Conservation (phyloP, 73 alveolate genomes). For the Paramecium pentaurelia region DNA sequence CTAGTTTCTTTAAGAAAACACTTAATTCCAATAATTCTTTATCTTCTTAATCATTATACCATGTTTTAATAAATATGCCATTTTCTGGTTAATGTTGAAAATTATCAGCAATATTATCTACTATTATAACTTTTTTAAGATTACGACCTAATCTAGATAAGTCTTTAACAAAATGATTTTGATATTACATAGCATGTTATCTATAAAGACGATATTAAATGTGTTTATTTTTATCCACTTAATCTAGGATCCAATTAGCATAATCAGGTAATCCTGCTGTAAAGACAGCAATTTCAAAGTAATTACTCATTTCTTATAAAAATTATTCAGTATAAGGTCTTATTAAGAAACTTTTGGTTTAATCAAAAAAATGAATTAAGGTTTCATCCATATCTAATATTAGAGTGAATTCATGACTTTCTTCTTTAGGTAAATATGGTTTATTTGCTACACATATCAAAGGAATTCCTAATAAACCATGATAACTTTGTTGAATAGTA, state of each 20-base stretch:
- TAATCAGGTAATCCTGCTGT: slow-evolving; percentile 98
- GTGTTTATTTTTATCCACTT: slow-evolving; percentile 74
- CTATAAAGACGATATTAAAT: slow-evolving; percentile 86
- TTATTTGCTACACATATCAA: slow-evolving; percentile 40
- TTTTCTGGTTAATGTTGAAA: slow-evolving; percentile 88
- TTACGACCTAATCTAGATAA: slow-evolving; percentile 93
- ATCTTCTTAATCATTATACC: slow-evolving; percentile 91
- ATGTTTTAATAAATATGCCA: slow-evolving; percentile 94
- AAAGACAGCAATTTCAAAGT: slow-evolving; percentile 94
- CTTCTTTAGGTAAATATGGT: slow-evolving; percentile 49
- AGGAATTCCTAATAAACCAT: slow-evolving; percentile 52
- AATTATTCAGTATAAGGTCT: slow-evolving; percentile 91
- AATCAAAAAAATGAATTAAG: slow-evolving; percentile 91
- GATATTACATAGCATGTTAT: slow-evolving; percentile 88
- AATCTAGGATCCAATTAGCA: slow-evolving; percentile 93
- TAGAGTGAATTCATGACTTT: slow-evolving; percentile 69
- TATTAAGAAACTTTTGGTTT: slow-evolving; percentile 85
- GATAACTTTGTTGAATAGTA: slow-evolving; percentile 19
- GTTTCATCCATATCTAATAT: slow-evolving; percentile 98
- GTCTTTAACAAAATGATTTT: slow-evolving; percentile 90
- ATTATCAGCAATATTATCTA: slow-evolving; percentile 96
- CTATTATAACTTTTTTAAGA: slow-evolving; percentile 83
- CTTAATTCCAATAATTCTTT: slow-evolving; percentile 86
- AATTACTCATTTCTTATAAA: slow-evolving; percentile 86
- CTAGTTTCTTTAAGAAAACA: slow-evolving; percentile 85